These are phyloP conservation scores for Phlyctochytrium bullatum DNA, from an alignment of 192 early-diverging fungal species.

Conservation along the genomic window DNA sequence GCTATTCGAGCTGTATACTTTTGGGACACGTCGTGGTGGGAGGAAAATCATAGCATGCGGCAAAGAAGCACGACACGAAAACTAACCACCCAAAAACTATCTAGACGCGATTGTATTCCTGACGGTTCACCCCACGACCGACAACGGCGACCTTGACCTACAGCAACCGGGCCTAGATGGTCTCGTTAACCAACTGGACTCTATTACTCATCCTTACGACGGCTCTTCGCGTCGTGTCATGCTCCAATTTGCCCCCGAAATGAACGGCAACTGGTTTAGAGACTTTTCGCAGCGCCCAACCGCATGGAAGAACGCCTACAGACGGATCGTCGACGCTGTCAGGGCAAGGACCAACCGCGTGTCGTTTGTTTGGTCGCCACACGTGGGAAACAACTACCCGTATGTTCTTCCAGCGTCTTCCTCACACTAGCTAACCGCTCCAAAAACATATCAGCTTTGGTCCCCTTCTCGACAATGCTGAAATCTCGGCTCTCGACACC, in stretches of 20 bases:
- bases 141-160: background rate
- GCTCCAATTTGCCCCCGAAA: slow-evolving; percentile 27
- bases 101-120: slow-evolving; percentile 17
- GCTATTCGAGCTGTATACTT: too few relatives aligned
- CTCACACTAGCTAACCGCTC: background rate
- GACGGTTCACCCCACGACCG: slow-evolving; percentile 23
- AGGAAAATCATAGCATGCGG: too few relatives aligned
- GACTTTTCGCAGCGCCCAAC: background rate
- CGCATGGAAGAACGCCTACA: background rate
- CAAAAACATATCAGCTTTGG: slow-evolving; percentile 24
- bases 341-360: background rate
- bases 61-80: too few relatives aligned
- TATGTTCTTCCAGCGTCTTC: slow-evolving; percentile 10
- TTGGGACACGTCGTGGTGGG: too few relatives aligned
- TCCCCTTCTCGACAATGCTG: slow-evolving; percentile 5
- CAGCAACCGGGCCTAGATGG: slow-evolving; percentile 2
- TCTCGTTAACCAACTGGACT: slow-evolving; percentile 24
- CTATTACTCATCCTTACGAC: background rate
- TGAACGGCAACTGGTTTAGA: slow-evolving; percentile 32
- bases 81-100: too few relatives aligned
- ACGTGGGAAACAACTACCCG: slow-evolving; percentile 33
- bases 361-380: slow-evolving; percentile 43
- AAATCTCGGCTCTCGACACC: slow-evolving; percentile 40
- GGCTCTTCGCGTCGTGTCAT: slow-evolving; percentile 6
- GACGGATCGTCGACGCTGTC: background rate